Evolutionary conservation across 192 early-diverging fungal species (phyloP), one percentile per base, ranked within the genome.

Genomic region (Umbelopsis isabellina): DNA sequence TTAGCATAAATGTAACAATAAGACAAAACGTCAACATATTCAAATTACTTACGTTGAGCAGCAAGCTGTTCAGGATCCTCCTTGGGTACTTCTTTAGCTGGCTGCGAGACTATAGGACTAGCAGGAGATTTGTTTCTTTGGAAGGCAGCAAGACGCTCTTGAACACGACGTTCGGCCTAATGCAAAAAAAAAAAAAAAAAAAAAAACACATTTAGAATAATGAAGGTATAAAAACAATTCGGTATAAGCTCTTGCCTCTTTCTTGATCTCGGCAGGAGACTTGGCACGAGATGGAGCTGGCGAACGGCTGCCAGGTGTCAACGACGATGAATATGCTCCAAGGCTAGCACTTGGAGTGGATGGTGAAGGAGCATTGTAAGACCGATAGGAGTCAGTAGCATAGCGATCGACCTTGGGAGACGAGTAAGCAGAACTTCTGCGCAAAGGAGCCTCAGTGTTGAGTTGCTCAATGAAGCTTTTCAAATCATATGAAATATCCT

Each of bases 211-310:
- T 5, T 41, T 10, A 46, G 22, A 30, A 49, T 23, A 51, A 48
- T 8, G 11, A 1, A 16, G 12, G 0, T 15, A 5, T 27, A 27
- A 2, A 13, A 44, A 33, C 35, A 22, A 16, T 67, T n/a, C n/a
- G n/a, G n/a, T n/a, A 18, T 49, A 48, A 20, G 30, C 1, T 9
- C 16, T 44, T 70, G 71, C 76, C 77, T 79, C 72, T 55, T 71
- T 72, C 65, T 79, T 79, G 15, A 79, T 79, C 66, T 79, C 77
- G 23, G 74, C 77, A 21, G 77, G 72, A 37, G 77, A 74, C 23
- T 73, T 70, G 27, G 77, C 72, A 18, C 55, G 48, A 20, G 66
- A 50, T 10, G 72, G 41, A 51, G 72, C 22, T 46, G 72, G 15
- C 4, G 71, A 55, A 37, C 49, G 30, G 12, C 50, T 65, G 1